phyloP scores from a whole-genome alignment of 2,329 filamentous ascomycete genomes.

The Aspergillus sp. region DNA sequence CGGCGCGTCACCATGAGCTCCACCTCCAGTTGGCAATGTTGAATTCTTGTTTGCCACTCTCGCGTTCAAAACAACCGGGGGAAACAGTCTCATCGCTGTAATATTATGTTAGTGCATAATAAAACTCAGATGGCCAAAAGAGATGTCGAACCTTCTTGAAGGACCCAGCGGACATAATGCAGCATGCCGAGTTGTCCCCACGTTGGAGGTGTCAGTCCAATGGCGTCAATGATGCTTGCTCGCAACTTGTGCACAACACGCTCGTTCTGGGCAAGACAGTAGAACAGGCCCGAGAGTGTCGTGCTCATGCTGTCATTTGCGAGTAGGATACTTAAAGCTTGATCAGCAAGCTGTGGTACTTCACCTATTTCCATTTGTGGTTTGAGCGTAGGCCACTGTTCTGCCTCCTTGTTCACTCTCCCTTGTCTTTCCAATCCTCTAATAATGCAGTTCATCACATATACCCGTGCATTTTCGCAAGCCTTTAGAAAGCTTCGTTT shows the following conservation, averaged over 20 bases:
- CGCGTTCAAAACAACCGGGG: constrained; percentile 9
- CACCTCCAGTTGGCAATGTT: constrained; percentile 33
- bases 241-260: constrained; percentile 6
- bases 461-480: background rate
- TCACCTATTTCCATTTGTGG: background rate
- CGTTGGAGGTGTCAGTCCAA: constrained; percentile 7
- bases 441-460: background rate
- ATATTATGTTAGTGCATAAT: background rate
- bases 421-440: background rate
- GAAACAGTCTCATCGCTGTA: constrained; percentile 10
- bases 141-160: background rate
- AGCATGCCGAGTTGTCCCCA: constrained; percentile 12
- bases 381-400: background rate
- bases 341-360: background rate
- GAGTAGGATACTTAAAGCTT: constrained; percentile 12
- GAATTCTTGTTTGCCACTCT: constrained; percentile 9
- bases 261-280: constrained; percentile 10
- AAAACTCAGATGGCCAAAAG: too few relatives aligned
- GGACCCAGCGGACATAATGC: constrained; percentile 14
- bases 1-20: constrained; percentile 28
- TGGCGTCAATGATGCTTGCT: constrained; percentile 3
- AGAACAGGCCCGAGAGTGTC: constrained; percentile 17
- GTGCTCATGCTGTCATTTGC: constrained; percentile 19
- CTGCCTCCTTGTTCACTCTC: background rate
- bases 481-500: background rate